A percentile compares a stretch with the other conserved stretches of the same genome.
These are phyloP conservation scores for Discostella pseudostelligera DNA, from an alignment of 108 stramenopile species.

Conservation along the genomic window DNA sequence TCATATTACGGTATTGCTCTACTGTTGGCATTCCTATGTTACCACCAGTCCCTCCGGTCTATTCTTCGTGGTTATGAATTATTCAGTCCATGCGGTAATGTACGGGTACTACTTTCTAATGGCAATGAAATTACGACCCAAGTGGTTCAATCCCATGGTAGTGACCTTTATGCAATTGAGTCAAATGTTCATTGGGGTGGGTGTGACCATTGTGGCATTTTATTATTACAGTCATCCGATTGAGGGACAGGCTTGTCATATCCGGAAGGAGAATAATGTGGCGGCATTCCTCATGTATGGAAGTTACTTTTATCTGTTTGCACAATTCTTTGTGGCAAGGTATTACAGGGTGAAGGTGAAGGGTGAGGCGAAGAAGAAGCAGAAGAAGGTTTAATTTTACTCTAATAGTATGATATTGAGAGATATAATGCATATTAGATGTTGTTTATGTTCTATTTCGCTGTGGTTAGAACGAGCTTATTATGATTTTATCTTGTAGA, in stretches of 20 bases:
- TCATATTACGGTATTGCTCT: slow-evolving; percentile 95
- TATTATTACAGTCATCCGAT: slow-evolving; percentile 59
- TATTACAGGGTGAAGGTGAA: slow-evolving; percentile 65
- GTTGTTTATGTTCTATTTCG: no score
- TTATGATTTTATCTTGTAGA: no score
- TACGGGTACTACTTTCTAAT: slow-evolving; percentile 98
- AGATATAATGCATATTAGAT: background rate
- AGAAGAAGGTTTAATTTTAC: slow-evolving; percentile 16
- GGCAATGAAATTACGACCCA: slow-evolving; percentile 76
- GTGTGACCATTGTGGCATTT: slow-evolving; percentile 64
- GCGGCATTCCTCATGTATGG: slow-evolving; percentile 92
- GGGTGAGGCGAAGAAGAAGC: slow-evolving; percentile 46
- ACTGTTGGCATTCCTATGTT: slow-evolving; percentile 97
- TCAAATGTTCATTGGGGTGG: slow-evolving; percentile 95
- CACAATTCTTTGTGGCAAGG: slow-evolving; percentile 85
- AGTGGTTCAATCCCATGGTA: slow-evolving; percentile 83
- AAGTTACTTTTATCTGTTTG: slow-evolving; percentile 82
- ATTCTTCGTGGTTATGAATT: slow-evolving; percentile 99
- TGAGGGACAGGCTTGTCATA: slow-evolving; percentile 47
- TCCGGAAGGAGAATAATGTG: slow-evolving; percentile 76
- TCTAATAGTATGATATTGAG: background rate
- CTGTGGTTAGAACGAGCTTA: no score
- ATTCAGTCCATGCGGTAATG: slow-evolving; percentile 98
- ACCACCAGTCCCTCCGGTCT: slow-evolving; percentile 86
- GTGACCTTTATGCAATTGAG: slow-evolving; percentile 90